Percentiles rank a stretch among this genome's conserved stretches.
Evolutionary conservation across 495 filamentous ascomycete species (phyloP).

Genomic region (Thermochaetoides thermophila): DNA sequence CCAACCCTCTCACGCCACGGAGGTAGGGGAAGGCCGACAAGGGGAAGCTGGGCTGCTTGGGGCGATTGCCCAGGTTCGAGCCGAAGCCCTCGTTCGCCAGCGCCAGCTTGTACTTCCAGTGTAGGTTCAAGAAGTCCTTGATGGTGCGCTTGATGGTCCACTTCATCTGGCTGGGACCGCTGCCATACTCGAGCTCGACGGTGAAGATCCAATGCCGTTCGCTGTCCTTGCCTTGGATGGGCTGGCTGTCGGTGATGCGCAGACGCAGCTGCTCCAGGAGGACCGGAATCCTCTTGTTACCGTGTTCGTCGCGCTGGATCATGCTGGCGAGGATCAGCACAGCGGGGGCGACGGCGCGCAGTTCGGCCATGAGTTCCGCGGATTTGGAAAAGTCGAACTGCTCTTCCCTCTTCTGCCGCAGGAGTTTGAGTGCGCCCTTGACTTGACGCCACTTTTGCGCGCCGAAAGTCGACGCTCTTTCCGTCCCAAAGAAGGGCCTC

Average conservation of each 20-base stretch:
- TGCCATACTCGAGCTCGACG: constrained; percentile 93
- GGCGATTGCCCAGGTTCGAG: constrained; percentile 26
- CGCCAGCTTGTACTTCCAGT: constrained; percentile 80
- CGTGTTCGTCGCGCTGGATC: constrained; percentile 93
- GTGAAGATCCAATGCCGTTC: constrained; percentile 78
- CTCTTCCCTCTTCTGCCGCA: constrained; percentile 72
- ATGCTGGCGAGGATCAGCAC: constrained; percentile 88
- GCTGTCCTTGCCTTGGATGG: constrained; percentile 43
- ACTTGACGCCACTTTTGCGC: constrained; percentile 77
- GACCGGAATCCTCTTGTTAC: constrained; percentile 86
- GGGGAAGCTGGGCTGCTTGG: constrained; percentile 79
- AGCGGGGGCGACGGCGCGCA: constrained; percentile 81
- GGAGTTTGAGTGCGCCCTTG: constrained; percentile 68
- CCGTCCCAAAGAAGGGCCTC: constrained; percentile 39
- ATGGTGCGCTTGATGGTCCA: constrained; percentile 85
- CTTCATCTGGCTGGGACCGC: constrained; percentile 87
- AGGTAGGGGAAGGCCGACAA: constrained; percentile 85
- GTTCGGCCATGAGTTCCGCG: constrained; percentile 87
- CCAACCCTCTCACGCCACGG: constrained; percentile 64
- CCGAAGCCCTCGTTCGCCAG: constrained; percentile 67
- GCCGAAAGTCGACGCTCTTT: constrained; percentile 60
- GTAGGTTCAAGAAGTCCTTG: constrained; percentile 82
- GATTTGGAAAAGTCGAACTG: constrained; percentile 89
- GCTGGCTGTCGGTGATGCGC: constrained; percentile 59
- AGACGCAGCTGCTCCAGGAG: constrained; percentile 91